A percentile compares a stretch with the other conserved stretches of the same genome.
These are phyloP conservation scores for Sordariomycetes sp. DNA, from an alignment of 2,329 filamentous ascomycete species.

Conservation along the genomic window DNA sequence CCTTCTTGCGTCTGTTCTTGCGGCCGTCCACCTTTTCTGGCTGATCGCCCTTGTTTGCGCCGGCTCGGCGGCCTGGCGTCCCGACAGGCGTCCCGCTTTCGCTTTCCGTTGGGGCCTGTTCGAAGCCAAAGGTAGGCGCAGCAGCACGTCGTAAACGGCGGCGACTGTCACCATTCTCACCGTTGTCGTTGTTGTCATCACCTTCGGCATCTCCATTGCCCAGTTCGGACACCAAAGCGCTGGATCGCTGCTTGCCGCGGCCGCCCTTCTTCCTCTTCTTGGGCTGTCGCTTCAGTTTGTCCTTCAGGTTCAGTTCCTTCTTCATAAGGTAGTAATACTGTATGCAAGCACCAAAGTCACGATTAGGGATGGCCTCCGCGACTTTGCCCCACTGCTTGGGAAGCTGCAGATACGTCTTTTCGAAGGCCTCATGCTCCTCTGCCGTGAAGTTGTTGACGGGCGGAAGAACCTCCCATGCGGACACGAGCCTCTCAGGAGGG, in stretches of 20 bases:
- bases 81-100: slow-evolving; percentile 48
- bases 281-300: slow-evolving; percentile 59
- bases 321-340: slow-evolving; percentile 81
- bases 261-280: slow-evolving; percentile 47
- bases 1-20: slow-evolving; percentile 28
- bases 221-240: slow-evolving; percentile 57
- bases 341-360: slow-evolving; percentile 72
- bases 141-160: slow-evolving; percentile 50
- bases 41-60: slow-evolving; percentile 31
- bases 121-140: slow-evolving; percentile 64
- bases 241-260: slow-evolving; percentile 50
- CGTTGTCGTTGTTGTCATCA: slow-evolving; percentile 45
- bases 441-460: slow-evolving; percentile 66
- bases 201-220: slow-evolving; percentile 49
- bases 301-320: slow-evolving; percentile 66
- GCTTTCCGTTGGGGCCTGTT: slow-evolving; percentile 46
- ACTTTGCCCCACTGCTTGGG: slow-evolving; percentile 80
- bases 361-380: slow-evolving; percentile 54
- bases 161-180: slow-evolving; percentile 51
- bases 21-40: slow-evolving; percentile 36
- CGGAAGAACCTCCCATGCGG: slow-evolving; percentile 63
- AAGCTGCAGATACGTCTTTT: slow-evolving; percentile 63
- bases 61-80: slow-evolving; percentile 47
- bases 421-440: slow-evolving; percentile 61
- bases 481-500: slow-evolving; percentile 56